These are phyloP conservation scores for Salix koriyanagi DNA, from an alignment of 345 rosid genomes.

Conservation along the genomic window DNA sequence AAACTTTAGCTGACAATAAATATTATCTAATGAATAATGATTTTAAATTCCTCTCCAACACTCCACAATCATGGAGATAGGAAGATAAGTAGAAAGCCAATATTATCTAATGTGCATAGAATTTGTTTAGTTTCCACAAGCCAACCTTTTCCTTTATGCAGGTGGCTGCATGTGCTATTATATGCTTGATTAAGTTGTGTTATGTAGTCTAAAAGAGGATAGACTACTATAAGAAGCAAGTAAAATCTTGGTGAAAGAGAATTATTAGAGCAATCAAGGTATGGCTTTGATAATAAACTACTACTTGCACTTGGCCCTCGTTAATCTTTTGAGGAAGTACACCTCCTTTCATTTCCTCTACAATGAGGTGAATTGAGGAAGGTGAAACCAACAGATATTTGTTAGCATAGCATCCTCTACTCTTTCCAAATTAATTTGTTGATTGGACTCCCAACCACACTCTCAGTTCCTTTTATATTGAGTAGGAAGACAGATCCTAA, in stretches of 20 bases:
- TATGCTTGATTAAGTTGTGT: too few species aligned
- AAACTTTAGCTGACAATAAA: too few species aligned
- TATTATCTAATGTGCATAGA: too few species aligned
- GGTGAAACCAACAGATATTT: too few species aligned
- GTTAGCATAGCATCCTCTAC: too few species aligned
- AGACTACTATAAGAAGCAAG: not conserved
- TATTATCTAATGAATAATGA: too few species aligned
- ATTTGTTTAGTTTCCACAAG: not conserved
- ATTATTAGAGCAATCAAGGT: not conserved
- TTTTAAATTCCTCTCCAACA: too few species aligned
- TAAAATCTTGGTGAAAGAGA: too few species aligned
- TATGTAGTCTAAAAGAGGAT: not conserved
- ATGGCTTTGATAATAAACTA: not conserved
- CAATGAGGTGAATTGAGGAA: too few species aligned
- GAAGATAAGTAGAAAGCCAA: too few species aligned
- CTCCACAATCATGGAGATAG: too few species aligned
- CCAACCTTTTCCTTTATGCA: not conserved
- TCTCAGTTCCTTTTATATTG: not conserved
- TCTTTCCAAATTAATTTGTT: too few species aligned
- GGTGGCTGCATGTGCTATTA: not conserved
- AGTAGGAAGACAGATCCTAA: not conserved
- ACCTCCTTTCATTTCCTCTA: not conserved
- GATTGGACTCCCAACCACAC: not conserved
- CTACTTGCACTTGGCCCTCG: not conserved
- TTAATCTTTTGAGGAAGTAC: not conserved